Conservation (phyloP, 108 stramenopile species). For the Heterococcus sp. region DNA sequence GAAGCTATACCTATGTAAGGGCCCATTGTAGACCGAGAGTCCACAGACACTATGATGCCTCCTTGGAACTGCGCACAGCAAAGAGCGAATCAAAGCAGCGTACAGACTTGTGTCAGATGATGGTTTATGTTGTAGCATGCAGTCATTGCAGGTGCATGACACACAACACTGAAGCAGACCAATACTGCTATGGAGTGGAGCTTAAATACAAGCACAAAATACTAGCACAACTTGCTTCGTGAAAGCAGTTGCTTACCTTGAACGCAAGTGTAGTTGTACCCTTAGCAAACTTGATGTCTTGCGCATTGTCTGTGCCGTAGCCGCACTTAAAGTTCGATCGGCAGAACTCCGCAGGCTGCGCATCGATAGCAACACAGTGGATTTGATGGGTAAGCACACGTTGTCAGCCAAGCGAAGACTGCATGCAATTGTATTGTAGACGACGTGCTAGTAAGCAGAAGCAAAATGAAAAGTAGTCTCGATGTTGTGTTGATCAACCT, state of each 20-base stretch:
- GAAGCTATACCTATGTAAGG: constrained; percentile 82
- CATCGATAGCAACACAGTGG: background rate
- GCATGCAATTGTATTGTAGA: too few relatives aligned
- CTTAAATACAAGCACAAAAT: too few relatives aligned
- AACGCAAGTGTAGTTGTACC: constrained; percentile 99
- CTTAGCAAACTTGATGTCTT: constrained; percentile 69
- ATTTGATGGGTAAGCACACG: background rate
- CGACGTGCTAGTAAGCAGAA: background rate
- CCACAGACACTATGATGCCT: constrained; percentile 67
- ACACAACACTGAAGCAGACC: background rate
- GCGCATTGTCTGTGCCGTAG: constrained; percentile 57
- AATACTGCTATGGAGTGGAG: background rate
- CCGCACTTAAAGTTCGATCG: constrained; percentile 53
- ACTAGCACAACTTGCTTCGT: too few relatives aligned
- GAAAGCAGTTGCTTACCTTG: too few relatives aligned
- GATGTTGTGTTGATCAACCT: background rate
- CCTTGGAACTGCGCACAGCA: constrained; percentile 27
- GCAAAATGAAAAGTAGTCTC: background rate
- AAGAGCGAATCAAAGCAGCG: background rate
- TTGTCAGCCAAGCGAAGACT: background rate
- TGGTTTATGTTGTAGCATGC: background rate
- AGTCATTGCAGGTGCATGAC: background rate
- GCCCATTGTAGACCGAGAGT: constrained; percentile 96
- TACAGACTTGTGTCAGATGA: background rate
- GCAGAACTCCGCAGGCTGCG: constrained; percentile 58